These are phyloP conservation scores for Macrophomina phaseolina DNA, from an alignment of 2,329 filamentous ascomycete genomes.

Conservation along the genomic window DNA sequence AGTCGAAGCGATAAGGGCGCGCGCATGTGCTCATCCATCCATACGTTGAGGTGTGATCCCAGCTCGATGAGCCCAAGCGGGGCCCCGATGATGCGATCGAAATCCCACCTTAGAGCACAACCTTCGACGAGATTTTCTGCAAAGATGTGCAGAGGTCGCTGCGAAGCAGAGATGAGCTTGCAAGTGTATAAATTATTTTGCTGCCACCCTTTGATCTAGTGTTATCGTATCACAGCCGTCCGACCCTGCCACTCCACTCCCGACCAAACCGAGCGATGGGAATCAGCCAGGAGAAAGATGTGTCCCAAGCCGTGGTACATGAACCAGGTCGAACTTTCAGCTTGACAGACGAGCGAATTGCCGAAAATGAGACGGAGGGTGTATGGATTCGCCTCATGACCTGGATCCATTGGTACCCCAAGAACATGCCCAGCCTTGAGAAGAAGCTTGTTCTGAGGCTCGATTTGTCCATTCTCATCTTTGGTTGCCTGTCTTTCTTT, in stretches of 20 bases:
- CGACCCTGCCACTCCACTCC: not conserved
- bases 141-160: not conserved
- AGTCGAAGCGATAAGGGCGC: not conserved
- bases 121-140: not conserved
- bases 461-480: constrained; percentile 47
- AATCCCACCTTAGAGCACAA: not conserved
- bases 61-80: constrained; percentile 15
- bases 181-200: not conserved
- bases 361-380: constrained; percentile 15
- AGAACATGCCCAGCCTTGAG: constrained; percentile 40
- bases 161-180: not conserved
- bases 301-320: not conserved
- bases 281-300: not conserved
- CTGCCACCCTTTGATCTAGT: not conserved
- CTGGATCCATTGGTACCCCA: constrained; percentile 41
- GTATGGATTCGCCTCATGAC: constrained; percentile 30
- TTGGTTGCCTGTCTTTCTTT: constrained; percentile 49
- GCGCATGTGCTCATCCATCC: not conserved
- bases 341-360: not conserved
- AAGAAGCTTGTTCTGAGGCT: constrained; percentile 46
- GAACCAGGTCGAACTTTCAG: not conserved
- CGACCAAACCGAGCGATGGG: not conserved
- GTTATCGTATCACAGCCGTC: not conserved
- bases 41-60: not conserved
- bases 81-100: constrained; percentile 11